Conservation (phyloP, 331 rosid genomes). For the Rosa hybrid region DNA sequence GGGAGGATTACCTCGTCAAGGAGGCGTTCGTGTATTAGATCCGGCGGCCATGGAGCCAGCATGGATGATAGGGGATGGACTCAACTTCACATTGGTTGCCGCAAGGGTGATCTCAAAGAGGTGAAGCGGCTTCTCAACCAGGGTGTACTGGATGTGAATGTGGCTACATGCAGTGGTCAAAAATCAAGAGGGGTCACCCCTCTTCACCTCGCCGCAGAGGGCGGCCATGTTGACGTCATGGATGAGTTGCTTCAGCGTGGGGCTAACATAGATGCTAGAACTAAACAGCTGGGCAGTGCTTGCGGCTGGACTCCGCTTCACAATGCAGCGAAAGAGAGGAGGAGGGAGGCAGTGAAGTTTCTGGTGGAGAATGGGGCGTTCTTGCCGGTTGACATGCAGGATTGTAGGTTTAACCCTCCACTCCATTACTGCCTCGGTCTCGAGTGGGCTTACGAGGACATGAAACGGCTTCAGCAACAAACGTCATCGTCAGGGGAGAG, state of each 20-base stretch:
- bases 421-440: constrained; percentile 94
- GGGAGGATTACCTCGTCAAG: constrained; percentile 46
- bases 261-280: constrained; percentile 91
- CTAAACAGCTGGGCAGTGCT: constrained; percentile 53
- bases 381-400: constrained; percentile 80
- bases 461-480: constrained; percentile 63
- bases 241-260: constrained; percentile 94
- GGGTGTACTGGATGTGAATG: constrained; percentile 84
- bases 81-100: constrained; percentile 65
- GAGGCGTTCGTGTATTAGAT: constrained; percentile 46
- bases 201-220: constrained; percentile 97
- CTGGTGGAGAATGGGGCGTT: constrained; percentile 91
- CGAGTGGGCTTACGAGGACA: constrained; percentile 99
- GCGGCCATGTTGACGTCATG: constrained; percentile 88
- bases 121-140: constrained; percentile 75
- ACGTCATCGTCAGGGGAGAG: constrained; percentile 50
- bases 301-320: constrained; percentile 99
- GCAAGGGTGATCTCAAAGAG: constrained; percentile 72
- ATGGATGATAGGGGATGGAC: constrained; percentile 84
- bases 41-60: constrained; percentile 23
- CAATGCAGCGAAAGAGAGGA: constrained; percentile 90
- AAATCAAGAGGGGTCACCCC: constrained; percentile 91
- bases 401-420: constrained; percentile 94
- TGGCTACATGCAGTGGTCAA: constrained; percentile 69
- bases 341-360: constrained; percentile 78